These are phyloP conservation scores for Clonostachys solani DNA, from an alignment of 2,329 filamentous ascomycete genomes.

Conservation along the genomic window DNA sequence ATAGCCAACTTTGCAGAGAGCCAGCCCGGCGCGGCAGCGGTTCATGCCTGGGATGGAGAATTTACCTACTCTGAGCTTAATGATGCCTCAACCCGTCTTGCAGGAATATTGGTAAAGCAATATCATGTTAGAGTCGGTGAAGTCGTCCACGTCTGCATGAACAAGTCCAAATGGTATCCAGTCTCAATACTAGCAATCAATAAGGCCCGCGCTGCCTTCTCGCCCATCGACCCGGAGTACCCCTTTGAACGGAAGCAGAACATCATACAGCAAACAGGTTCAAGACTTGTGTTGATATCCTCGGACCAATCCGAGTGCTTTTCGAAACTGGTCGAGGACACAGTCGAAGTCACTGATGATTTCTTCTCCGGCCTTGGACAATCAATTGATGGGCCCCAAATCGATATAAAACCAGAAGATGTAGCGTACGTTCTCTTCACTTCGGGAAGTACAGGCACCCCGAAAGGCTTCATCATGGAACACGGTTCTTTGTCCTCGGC, in stretches of 20 bases:
- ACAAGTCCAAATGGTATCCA: slow-evolving; percentile 8
- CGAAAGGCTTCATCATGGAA: slow-evolving; percentile 8
- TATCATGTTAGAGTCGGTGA: neutral
- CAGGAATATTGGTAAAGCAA: neutral
- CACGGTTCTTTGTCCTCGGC: slow-evolving; percentile 1
- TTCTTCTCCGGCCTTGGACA: neutral
- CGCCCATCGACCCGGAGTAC: slow-evolving; percentile 8
- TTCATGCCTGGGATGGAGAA: slow-evolving; percentile 9
- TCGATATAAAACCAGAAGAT: neutral
- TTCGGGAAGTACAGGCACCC: slow-evolving; percentile 13
- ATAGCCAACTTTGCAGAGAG: slow-evolving; percentile 4
- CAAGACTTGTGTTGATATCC: neutral
- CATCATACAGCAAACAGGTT: neutral
- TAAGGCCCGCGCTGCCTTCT: slow-evolving; percentile 14
- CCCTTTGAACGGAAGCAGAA: neutral
- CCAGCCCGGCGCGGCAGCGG: slow-evolving; percentile 14
- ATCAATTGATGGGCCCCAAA: neutral
- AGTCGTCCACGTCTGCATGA: slow-evolving; percentile 9
- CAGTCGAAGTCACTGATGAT: neutral
- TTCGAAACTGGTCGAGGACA: neutral
- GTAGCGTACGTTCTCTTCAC: slow-evolving; percentile 12
- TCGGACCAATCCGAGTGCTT: neutral
- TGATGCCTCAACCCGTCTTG: neutral
- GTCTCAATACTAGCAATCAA: slow-evolving; percentile 10
- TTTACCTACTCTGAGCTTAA: neutral